Percentiles rank a stretch among this genome's conserved stretches.
These are phyloP conservation scores for Ophiocordyceps camponoti-saundersi DNA, from an alignment of 2,329 filamentous ascomycete species.

Conservation along the genomic window DNA sequence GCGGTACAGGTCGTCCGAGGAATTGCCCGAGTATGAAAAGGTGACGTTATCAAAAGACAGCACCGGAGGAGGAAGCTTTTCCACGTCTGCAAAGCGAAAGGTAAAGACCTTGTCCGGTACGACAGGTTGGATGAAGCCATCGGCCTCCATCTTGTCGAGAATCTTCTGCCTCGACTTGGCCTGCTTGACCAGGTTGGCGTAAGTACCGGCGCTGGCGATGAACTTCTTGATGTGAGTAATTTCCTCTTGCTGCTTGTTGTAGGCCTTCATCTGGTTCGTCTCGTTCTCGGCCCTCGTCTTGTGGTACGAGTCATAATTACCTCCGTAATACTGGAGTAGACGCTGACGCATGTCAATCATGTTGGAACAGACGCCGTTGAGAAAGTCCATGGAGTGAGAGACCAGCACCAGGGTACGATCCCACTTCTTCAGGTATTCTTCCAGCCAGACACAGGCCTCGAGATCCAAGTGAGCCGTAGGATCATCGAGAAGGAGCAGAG, in stretches of 20 bases:
- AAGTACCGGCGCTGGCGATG: conserved; percentile 98
- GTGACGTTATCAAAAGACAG: conserved; percentile 93
- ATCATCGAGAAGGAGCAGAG: conserved; percentile 88
- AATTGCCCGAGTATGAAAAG: conserved; percentile 88
- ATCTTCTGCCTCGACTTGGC: conserved; percentile 99
- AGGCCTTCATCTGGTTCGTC: conserved; percentile 97
- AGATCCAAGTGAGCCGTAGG: conserved; percentile 98
- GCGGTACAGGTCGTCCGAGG: conserved; percentile 86
- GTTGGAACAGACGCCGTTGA: conserved; percentile 94
- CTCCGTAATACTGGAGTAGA: conserved; percentile 90
- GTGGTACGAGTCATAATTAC: conserved; percentile 97
- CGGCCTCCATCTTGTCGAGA: conserved; percentile 99
- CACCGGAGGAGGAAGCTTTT: conserved; percentile 96
- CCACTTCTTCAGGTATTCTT: conserved; percentile 99
- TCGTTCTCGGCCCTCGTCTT: conserved; percentile 93
- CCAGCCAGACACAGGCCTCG: conserved; percentile 98
- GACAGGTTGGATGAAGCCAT: conserved; percentile 93
- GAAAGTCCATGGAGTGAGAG: conserved; percentile 96
- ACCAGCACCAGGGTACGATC: conserved; percentile 91
- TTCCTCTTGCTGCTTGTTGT: conserved; percentile 97
- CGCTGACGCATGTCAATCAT: conserved; percentile 97
- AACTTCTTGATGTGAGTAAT: conserved; percentile 99
- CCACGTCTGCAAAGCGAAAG: conserved; percentile 96
- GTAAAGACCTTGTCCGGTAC: conserved; percentile 74
- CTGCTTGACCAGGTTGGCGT: conserved; percentile 96